These are phyloP conservation scores for Nemania diffusa DNA, from an alignment of 2,329 filamentous ascomycete species.

Conservation along the genomic window DNA sequence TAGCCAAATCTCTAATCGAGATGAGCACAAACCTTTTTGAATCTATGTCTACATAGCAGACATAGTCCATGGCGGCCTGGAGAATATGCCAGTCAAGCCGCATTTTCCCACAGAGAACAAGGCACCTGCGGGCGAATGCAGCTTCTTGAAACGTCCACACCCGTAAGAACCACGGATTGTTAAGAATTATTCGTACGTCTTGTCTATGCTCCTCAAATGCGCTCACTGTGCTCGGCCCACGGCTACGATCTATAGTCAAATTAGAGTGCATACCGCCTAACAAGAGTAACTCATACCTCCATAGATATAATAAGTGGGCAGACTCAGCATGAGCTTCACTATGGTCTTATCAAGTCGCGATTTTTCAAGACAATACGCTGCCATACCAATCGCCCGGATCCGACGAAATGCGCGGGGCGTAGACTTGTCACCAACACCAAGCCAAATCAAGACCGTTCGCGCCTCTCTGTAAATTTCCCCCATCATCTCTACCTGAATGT, in stretches of 20 bases:
- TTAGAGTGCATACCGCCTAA: neutral
- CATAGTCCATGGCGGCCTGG: too few relatives aligned
- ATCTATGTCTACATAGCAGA: neutral
- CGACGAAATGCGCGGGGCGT: neutral
- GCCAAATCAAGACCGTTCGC: neutral
- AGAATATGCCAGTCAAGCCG: neutral
- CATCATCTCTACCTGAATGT: neutral
- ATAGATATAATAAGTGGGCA: neutral
- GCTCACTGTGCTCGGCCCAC: neutral
- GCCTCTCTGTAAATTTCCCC: neutral
- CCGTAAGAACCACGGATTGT: conserved; percentile 3
- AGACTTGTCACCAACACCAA: neutral
- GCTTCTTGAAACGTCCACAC: conserved; percentile 8
- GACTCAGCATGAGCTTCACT: neutral
- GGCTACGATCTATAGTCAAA: neutral
- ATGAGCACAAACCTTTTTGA: neutral
- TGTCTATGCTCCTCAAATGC: neutral
- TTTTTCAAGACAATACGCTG: neutral
- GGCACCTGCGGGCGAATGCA: neutral
- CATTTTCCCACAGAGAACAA: neutral
- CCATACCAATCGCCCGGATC: neutral
- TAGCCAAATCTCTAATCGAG: neutral
- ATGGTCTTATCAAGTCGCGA: too few relatives aligned
- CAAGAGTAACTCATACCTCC: neutral
- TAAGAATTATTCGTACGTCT: neutral